These are phyloP conservation scores for Vishniacozyma victoriae DNA, from an alignment of 768 basidiomycete species.

Conservation along the genomic window DNA sequence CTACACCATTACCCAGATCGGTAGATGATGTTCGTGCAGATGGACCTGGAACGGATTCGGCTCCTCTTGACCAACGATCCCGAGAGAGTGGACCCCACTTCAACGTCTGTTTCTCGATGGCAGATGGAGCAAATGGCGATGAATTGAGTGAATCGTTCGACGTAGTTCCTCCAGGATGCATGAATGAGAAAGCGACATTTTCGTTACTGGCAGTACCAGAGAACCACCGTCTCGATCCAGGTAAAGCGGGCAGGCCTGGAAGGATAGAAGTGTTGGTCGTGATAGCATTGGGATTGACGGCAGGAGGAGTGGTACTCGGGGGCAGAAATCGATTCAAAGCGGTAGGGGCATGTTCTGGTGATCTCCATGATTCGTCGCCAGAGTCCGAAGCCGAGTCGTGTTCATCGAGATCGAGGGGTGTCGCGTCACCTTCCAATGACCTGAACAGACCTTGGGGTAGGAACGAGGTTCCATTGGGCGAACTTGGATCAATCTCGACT, in stretches of 20 bases:
- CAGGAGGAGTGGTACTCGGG: slow-evolving; percentile 2
- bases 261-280: slow-evolving; percentile 1
- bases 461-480: slow-evolving; percentile 46
- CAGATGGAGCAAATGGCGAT: slow-evolving; percentile 41
- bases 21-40: neutral
- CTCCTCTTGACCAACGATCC: slow-evolving; percentile 16
- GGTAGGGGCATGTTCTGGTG: slow-evolving; percentile 12
- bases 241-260: slow-evolving; percentile 21
- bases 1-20: neutral
- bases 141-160: slow-evolving; percentile 39
- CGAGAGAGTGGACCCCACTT: slow-evolving; percentile 41
- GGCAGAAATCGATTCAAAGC: slow-evolving; percentile 4
- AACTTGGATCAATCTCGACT: slow-evolving; percentile 44
- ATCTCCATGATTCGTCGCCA: slow-evolving; percentile 22
- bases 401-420: slow-evolving; percentile 22
- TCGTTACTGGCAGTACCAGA: slow-evolving; percentile 27
- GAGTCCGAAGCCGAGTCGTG: slow-evolving; percentile 23
- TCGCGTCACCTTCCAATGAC: slow-evolving; percentile 43
- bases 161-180: slow-evolving; percentile 14
- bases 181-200: slow-evolving; percentile 24
- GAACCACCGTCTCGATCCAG: slow-evolving; percentile 39
- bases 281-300: neutral
- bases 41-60: neutral
- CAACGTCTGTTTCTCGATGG: slow-evolving; percentile 41
- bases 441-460: slow-evolving; percentile 47